phyloP scores from a whole-genome alignment of 2,329 filamentous ascomycete genomes.

The Fusarium pininemorale region DNA sequence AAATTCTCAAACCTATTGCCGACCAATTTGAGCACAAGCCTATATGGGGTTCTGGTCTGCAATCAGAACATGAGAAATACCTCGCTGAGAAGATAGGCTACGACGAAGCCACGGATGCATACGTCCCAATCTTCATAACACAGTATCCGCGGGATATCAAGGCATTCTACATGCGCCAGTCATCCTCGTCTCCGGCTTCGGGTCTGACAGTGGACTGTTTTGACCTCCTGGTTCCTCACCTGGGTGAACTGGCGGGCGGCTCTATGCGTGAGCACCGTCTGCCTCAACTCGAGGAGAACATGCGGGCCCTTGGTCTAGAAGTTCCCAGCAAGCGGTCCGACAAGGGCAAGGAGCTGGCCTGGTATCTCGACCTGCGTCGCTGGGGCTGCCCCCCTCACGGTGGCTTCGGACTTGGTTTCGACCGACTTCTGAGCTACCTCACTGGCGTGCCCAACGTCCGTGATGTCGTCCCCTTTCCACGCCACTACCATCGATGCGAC shows the following conservation, averaged over 20 bases:
- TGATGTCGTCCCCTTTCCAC: constrained; percentile 86
- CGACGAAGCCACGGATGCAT: constrained; percentile 54
- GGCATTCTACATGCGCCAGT: constrained; percentile 77
- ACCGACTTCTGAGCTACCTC: constrained; percentile 85
- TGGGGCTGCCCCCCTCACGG: constrained; percentile 94
- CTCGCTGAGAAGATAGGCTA: constrained; percentile 74
- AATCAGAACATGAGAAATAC: constrained; percentile 92
- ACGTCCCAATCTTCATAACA: constrained; percentile 85
- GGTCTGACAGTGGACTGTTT: constrained; percentile 83
- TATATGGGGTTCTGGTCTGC: constrained; percentile 77
- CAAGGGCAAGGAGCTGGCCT: constrained; percentile 63
- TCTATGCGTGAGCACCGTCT: constrained; percentile 88
- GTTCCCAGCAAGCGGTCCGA: constrained; percentile 46
- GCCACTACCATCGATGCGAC: constrained; percentile 73
- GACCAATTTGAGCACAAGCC: constrained; percentile 74
- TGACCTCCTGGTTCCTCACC: constrained; percentile 84
- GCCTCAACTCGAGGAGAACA: constrained; percentile 71
- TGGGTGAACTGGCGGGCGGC: constrained; percentile 88
- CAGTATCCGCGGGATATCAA: constrained; percentile 91
- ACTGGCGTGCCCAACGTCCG: constrained; percentile 83
- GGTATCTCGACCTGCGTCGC: constrained; percentile 88
- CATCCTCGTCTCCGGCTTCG: constrained; percentile 40
- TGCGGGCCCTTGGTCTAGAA: constrained; percentile 73
- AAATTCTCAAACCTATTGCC: constrained; percentile 69
- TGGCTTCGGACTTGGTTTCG: constrained; percentile 90